Evolutionary conservation across 805 yeast species (phyloP).

Genomic region (Candida methanosorbosa): DNA sequence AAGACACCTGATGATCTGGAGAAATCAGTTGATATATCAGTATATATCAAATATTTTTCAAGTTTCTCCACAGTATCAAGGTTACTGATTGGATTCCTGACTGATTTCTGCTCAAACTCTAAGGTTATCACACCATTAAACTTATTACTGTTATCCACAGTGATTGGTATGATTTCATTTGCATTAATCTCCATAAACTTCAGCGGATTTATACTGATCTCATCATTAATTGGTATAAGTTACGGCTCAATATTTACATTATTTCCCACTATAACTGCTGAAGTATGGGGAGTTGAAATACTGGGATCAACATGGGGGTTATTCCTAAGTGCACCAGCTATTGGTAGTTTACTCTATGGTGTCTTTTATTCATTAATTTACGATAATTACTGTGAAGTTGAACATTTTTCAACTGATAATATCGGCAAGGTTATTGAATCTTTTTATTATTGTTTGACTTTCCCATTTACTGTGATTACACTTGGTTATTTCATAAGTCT

Average conservation of each 20-base stretch:
- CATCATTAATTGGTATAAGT: slow-evolving; percentile 53
- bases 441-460: slow-evolving; percentile 7
- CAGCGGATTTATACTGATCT: slow-evolving; percentile 10
- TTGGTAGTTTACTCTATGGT: slow-evolving; percentile 67
- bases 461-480: slow-evolving; percentile 9
- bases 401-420: background rate
- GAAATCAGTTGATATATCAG: slow-evolving; percentile 19
- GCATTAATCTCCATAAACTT: slow-evolving; percentile 7
- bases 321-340: slow-evolving; percentile 81
- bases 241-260: slow-evolving; percentile 82
- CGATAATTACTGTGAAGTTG: slow-evolving; percentile 30
- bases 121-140: slow-evolving; percentile 5
- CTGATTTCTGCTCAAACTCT: slow-evolving; percentile 41
- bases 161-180: slow-evolving; percentile 4
- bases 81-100: slow-evolving; percentile 51
- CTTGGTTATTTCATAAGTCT: background rate
- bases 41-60: slow-evolving; percentile 54
- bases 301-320: slow-evolving; percentile 90
- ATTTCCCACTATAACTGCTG: slow-evolving; percentile 71
- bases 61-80: slow-evolving; percentile 61
- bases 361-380: slow-evolving; percentile 57
- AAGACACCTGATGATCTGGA: background rate
- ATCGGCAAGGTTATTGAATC: background rate
- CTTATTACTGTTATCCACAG: slow-evolving; percentile 1
- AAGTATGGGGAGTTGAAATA: slow-evolving; percentile 78